Conservation (phyloP, 2,329 filamentous ascomycete genomes). For the Neophaeococcomyces mojaviensis region DNA sequence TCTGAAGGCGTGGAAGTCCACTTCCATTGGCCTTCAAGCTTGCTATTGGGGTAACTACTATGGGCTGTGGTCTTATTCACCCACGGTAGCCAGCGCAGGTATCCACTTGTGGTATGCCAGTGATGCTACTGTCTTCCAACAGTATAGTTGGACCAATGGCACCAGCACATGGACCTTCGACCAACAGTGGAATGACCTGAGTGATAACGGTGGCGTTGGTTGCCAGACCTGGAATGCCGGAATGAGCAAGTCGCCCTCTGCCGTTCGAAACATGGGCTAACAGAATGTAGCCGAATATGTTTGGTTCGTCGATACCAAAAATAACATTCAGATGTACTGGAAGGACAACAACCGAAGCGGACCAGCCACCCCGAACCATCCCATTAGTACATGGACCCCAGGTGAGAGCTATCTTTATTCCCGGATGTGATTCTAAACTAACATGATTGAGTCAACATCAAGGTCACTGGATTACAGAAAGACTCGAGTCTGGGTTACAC, state of each 20-base stretch:
- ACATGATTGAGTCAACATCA: constrained; percentile 2
- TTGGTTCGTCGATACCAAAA: constrained; percentile 6
- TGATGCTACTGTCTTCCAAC: constrained; percentile 5
- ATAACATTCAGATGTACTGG: constrained; percentile 6
- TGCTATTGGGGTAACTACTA: constrained; percentile 29
- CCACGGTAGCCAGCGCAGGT: background rate
- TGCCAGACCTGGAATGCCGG: constrained; percentile 19
- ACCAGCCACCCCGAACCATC: background rate
- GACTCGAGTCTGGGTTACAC: constrained; percentile 8
- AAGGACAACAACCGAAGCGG: constrained; percentile 5
- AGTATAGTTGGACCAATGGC: constrained; percentile 9
- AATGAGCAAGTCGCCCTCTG: background rate
- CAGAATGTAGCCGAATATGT: background rate
- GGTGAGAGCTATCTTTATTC: background rate
- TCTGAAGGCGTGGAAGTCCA: constrained; percentile 25
- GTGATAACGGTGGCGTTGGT: constrained; percentile 4
- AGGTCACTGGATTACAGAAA: constrained; percentile 1
- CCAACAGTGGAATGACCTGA: constrained; percentile 2
- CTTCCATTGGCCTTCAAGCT: constrained; percentile 31
- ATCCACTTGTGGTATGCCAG: constrained; percentile 26
- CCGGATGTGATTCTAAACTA: background rate
- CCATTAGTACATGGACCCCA: constrained; percentile 6
- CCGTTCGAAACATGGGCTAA: constrained; percentile 17
- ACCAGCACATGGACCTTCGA: background rate
- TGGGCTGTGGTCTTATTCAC: constrained; percentile 18